Evolutionary conservation across 2,329 filamentous ascomycete genomes (phyloP), one percentile per base, ranked within the genome.

Genomic region (Massarina eburnea): DNA sequence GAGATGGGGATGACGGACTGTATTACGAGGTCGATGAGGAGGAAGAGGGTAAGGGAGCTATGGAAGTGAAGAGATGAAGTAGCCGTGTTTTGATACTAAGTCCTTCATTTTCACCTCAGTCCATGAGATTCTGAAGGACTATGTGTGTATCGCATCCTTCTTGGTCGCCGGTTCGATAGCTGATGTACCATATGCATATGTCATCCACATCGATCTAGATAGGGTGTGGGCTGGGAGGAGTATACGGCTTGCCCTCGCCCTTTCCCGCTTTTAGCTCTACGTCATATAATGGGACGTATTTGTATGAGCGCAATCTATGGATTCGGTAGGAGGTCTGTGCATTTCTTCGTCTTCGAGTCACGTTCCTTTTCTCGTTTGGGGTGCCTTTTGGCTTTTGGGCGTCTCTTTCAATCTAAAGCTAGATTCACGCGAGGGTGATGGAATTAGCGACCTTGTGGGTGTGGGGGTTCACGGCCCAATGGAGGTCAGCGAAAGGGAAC

Each of bases 1-100:
- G 62, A 10, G 55, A 62, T 4, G 59, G 63, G 12, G 64, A 66
- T 3, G 66, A 64, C n/a, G 34, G 65, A 35, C 64, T 62, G 35
- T 68, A 69, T 33, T 65, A 67, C 22, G 62, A 49, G 3, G 58
- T 57, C 15, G 52, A 54, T 15, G 60, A 64, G 24, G 59, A 62
- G 34, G 51, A 59, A 45, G 48, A 45, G n/a, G 39, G 22, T 10
- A 32, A 39, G 18, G 39, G 32, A 19, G 39, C 51, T 21, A 42
- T 48, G 18, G 36, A 48, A 27, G 48, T 41, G 19, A 46, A 33
- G 35, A 38, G 48, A n/a, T 55, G 39, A 48, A 22, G 4, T 3
- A 15, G 30, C 20, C n/a, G 32, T 41, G 40, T 46, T 19, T 35
- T n/a, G 12, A 52, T 24, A 43, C 48, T 54, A 46, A 50, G 50